Evolutionary conservation across 2,329 filamentous ascomycete genomes (phyloP), one percentile per base, ranked within the genome.

Genomic region (Alternaria ethzedia): DNA sequence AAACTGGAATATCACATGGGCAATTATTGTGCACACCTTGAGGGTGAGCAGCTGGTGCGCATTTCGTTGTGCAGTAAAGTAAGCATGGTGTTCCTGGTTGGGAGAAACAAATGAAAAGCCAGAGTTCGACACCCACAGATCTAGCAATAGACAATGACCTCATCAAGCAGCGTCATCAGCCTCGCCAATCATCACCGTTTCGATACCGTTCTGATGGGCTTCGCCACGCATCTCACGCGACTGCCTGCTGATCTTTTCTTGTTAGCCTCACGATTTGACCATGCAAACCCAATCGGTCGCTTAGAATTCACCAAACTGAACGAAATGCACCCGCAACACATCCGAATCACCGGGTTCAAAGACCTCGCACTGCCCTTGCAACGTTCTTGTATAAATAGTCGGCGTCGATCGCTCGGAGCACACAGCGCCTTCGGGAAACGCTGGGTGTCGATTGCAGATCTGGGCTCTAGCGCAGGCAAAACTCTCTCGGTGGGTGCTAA

Each of bases 371-470:
- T 41, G 30, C 59, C 54, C 49, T 62, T 58, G 41, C 59, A 62
- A 54, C 59, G 54, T 58, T 52, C 49, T 62, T 54, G 56, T 60
- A 47, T 46, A 50, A 59, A 44, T 59, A 58, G 43, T 54, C 28
- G n/a, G 32, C 47, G 56, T 43, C 60, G 60, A 63, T 63, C 60
- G 36, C 60, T 59, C 60, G 60, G 56, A 58, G 60, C 17, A 54
- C 49, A 32, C 20, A 49, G 55, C 60, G 46, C 36, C 49, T 59
- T 63, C 47, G 50, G 60, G 60, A 46, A 63, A 59, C 44, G 28
- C 49, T 59, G 60, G 23, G 43, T 63, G 50, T 50, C 43, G 55
- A 59, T 54, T 59, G 55, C 60, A 63, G 49, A 49, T 46, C 49
- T 45, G 49, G 55, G 43, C 49, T 63, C 41, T 63, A 63, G 60